phyloP scores from a whole-genome alignment of 345 rosid species.

The Dimocarpus longan region DNA sequence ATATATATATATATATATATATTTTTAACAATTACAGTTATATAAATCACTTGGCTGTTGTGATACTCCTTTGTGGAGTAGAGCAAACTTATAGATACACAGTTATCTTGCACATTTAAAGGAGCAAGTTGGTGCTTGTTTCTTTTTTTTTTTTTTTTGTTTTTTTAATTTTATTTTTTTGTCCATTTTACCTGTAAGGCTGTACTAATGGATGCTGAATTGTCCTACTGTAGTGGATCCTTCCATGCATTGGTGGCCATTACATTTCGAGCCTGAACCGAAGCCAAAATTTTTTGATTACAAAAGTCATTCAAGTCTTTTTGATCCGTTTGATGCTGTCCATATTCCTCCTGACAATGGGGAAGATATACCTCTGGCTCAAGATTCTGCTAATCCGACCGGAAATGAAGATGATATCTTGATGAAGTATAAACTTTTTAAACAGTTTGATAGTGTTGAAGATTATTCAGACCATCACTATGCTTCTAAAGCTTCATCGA shows the following conservation, averaged over 20 bases:
- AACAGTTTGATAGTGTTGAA: slow-evolving; percentile 76
- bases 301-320: slow-evolving; percentile 9
- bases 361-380: slow-evolving; percentile 22
- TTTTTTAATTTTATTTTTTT: not conserved
- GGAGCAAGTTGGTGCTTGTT: slow-evolving; percentile 20
- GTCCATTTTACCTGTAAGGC: slow-evolving; percentile 9
- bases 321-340: slow-evolving; percentile 19
- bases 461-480: slow-evolving; percentile 71
- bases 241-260: slow-evolving; percentile 20
- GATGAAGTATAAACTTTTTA: slow-evolving; percentile 56
- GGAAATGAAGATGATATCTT: slow-evolving; percentile 51
- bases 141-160: slow-evolving; percentile 1
- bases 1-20: slow-evolving; percentile 13
- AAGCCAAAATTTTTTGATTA: slow-evolving; percentile 1
- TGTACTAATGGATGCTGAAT: slow-evolving; percentile 8
- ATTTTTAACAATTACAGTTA: slow-evolving; percentile 14
- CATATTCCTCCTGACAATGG: slow-evolving; percentile 35
- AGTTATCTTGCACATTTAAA: slow-evolving; percentile 1
- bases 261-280: not conserved
- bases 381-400: slow-evolving; percentile 27
- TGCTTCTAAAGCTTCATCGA: slow-evolving; percentile 35
- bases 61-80: slow-evolving; percentile 21
- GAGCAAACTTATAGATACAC: slow-evolving; percentile 17
- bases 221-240: slow-evolving; percentile 18
- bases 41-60: slow-evolving; percentile 17